Percentiles rank a stretch among this genome's conserved stretches.
These are phyloP conservation scores for Russula ochroleuca DNA, from an alignment of 768 basidiomycete genomes.

Conservation along the genomic window DNA sequence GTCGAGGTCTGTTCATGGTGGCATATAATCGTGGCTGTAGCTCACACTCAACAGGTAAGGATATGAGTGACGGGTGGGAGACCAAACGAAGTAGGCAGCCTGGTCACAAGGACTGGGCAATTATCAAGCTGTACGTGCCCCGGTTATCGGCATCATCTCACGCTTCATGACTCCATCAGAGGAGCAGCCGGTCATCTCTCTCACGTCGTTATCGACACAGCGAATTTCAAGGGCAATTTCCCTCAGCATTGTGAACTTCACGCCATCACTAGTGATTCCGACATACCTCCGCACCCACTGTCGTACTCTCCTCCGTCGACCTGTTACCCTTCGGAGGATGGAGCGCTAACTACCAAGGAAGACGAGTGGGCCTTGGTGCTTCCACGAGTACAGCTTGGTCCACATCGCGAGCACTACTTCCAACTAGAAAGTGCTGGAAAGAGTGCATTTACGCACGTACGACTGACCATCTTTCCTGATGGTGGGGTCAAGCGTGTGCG, in stretches of 20 bases:
- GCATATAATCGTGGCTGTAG: constrained; percentile 1
- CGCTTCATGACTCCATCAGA: constrained; percentile 37
- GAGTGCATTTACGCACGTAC: constrained; percentile 71
- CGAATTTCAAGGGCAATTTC: constrained; percentile 94
- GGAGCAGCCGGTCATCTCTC: constrained; percentile 72
- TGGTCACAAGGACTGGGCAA: constrained; percentile 87
- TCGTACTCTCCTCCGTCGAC: constrained; percentile 22
- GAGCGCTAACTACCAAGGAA: constrained; percentile 33
- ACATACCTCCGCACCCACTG: constrained; percentile 32
- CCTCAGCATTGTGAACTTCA: constrained; percentile 84
- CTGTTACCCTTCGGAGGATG: constrained; percentile 29
- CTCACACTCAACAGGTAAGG: constrained; percentile 47
- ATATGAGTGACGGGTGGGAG: constrained; percentile 99
- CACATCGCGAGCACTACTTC: constrained; percentile 87
- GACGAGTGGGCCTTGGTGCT: constrained; percentile 72
- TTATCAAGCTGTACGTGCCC: constrained; percentile 74
- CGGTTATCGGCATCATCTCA: constrained; percentile 5
- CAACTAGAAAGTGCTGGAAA: constrained; percentile 64
- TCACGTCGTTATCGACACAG: constrained; percentile 84
- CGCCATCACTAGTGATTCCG: constrained; percentile 42
- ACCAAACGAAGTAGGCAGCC: constrained; percentile 79
- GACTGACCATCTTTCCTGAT: constrained; percentile 88
- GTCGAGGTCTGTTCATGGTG: constrained; percentile 51
- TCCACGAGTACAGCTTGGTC: constrained; percentile 73
- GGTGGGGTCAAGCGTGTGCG: constrained; percentile 95